A percentile compares a stretch with the other conserved stretches of the same genome.
Conservation (phyloP, 2,329 filamentous ascomycete genomes). For the Diaporthe citrichinensis region DNA sequence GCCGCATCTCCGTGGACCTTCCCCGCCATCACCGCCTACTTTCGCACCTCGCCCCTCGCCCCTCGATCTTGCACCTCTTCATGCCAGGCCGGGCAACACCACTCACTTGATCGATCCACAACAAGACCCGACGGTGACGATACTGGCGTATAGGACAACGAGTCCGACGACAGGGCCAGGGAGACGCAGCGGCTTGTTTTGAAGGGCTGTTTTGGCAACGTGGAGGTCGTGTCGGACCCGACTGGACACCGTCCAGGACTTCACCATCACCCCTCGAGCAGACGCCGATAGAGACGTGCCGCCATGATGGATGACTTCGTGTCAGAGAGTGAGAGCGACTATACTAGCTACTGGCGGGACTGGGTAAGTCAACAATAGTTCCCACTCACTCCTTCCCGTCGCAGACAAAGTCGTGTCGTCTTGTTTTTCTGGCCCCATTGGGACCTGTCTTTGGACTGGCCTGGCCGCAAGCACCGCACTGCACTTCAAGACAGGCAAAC, state of each 20-base stretch:
- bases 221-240: conserved; percentile 15
- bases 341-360: conserved; percentile 99
- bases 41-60: conserved; percentile 8
- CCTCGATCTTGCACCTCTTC: conserved; percentile 16
- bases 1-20: conserved; percentile 31
- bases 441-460: conserved; percentile 9
- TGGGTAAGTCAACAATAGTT: conserved; percentile 78
- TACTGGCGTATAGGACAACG: conserved; percentile 6
- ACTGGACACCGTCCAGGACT: conserved; percentile 20
- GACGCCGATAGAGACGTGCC: conserved; percentile 1
- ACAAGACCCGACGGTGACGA: conserved; percentile 20
- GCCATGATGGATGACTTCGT: conserved; percentile 93
- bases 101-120: conserved; percentile 25
- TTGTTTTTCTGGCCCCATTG: conserved; percentile 25
- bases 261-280: background rate
- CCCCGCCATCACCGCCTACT: conserved; percentile 35
- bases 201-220: conserved; percentile 21
- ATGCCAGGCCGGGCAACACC: conserved; percentile 14
- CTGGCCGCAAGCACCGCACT: conserved; percentile 15
- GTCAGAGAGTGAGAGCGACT: conserved; percentile 98
- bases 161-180: background rate
- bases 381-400: background rate
- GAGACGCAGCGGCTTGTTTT: conserved; percentile 14
- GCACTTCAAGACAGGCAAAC: conserved; percentile 13
- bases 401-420: background rate